These are phyloP conservation scores for Leucocoprinus leucothites DNA, from an alignment of 768 basidiomycete genomes.

Conservation along the genomic window DNA sequence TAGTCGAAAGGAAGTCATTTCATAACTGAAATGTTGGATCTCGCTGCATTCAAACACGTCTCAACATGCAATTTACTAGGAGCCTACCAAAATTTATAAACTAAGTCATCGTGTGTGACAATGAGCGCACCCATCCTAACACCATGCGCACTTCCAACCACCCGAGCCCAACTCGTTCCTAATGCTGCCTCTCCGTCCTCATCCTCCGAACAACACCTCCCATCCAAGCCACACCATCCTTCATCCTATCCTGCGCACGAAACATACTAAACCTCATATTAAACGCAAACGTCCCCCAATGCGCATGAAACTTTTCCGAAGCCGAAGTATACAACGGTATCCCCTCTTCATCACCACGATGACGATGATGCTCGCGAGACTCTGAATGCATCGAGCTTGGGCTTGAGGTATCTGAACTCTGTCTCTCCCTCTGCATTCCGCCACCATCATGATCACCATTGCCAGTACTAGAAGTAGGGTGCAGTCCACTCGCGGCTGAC, in stretches of 20 bases:
- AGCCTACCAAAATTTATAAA: no score
- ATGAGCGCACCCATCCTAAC: no score
- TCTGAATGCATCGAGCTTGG: no score
- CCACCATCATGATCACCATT: not conserved
- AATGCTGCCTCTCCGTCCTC: not conserved
- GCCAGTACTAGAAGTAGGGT: not conserved
- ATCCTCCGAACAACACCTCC: constrained; percentile 4
- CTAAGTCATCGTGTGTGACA: no score
- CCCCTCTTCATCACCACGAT: not conserved
- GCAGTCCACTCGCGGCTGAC: not conserved
- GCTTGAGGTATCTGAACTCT: not conserved
- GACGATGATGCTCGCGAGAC: no score
- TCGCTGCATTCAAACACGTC: no score
- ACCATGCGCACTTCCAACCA: no score
- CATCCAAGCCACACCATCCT: constrained; percentile 9
- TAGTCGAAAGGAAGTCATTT: no score
- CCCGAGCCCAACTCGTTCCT: no score
- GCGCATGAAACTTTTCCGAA: constrained; percentile 2
- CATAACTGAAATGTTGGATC: no score
- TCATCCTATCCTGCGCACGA: constrained; percentile 10
- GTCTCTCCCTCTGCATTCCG: not conserved
- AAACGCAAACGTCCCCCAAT: constrained; percentile 7
- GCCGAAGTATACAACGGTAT: not conserved
- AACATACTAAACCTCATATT: constrained; percentile 12
- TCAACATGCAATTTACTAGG: no score